Evolutionary conservation across 331 rosid species (phyloP), one percentile per base, ranked within the genome.

Genomic region (Cydonia oblonga): DNA sequence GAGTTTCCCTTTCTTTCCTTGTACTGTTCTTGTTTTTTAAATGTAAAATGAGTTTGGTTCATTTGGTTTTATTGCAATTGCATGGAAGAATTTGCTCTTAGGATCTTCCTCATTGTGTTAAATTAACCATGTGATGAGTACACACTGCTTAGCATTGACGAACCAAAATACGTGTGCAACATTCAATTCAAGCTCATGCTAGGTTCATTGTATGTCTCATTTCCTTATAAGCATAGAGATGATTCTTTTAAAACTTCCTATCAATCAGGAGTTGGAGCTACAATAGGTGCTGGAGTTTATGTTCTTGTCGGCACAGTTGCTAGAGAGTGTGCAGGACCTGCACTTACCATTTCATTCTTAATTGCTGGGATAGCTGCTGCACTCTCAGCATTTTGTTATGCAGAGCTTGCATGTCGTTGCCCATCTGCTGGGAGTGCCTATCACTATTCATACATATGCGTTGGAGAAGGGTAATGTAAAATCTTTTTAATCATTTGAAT

Each of bases 381-480:
- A 15, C 95, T 90, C 69, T 90, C 96, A 2, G 96, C 96, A 1
- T 90, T 92, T 76, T 90, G 96, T 75, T 90, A 90, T 75, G 97
- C 97, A 10, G 97, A 88, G 82, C 87, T 90, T 38, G 83, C 96
- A 2, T 84, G 96, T 73, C 92, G 97, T 5, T 90, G 90, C 52
- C 95, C 97, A 25, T 88, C 95, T 65, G 95, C 96, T 63, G 96
- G 96, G 32, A 90, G 95, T 79, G 96, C 96, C 26, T 90, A 90
- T 77, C 96, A 88, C 66, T 90, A 90, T 78, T 77, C 97, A 11
- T 90, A 90, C 86, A 88, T 88, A 63, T 90, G 89, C 64, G 81
- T 90, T 59, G 97, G 97, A 61, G 97, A 90, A 85, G 96, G 93
- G 97, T 92, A 79, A 74, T 20, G 29, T 33, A 20, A 3, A 49